Base-by-base conservation (phyloP, 164 flowering plant species). In the Paratinospora sagittata region DNA sequence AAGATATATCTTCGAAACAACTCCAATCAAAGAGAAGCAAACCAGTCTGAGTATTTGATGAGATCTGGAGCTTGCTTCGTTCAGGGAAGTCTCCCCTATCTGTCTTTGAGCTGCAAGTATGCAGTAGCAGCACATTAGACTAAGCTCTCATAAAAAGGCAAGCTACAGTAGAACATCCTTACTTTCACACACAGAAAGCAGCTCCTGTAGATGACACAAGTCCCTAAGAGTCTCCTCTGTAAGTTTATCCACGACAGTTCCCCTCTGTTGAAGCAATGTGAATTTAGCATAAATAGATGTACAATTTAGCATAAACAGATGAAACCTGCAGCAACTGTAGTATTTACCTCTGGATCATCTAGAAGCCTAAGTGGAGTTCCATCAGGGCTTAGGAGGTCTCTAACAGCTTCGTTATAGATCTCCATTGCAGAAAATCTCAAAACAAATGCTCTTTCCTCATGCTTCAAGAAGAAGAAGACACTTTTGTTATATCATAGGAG, bases 21-120 rank as follows among this genome's bases (percentile, higher is more conserved):
- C 17, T 69, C 41, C 17, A 52, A 14, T 6, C 6, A 65, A 69
- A 64, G 16, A 34, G 52, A 33, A 33, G 57, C 83, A 43, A 75
- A 96, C 99, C 90, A 96, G 78, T 78, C 97, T 78, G 47, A 96
- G 79, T 76, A 96, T 96, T 81, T 96, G 99, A 81, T 96, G 99
- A 74, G 99, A 96, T 84, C 98, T 85, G 30, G 99, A 96, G 79
- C 99, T 96, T 30, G 85, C 78, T 83, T 93, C 99, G 76, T 96
- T 96, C 76, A 91, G 78, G 47, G 86, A 61, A 21, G 97, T 96
- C 81, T 96, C 99, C 60, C 97, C 98, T 37, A 84, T 85, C 81
- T 87, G 88, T 74, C 99, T 89, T 80, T 93, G 92, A 76, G 93
- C 99, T 93, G 90, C 82, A 78, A 78, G 39, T 58, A 81, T 62